Base-by-base conservation (phyloP, 257 asterid genomes). In the Knoxia roxburghii region DNA sequence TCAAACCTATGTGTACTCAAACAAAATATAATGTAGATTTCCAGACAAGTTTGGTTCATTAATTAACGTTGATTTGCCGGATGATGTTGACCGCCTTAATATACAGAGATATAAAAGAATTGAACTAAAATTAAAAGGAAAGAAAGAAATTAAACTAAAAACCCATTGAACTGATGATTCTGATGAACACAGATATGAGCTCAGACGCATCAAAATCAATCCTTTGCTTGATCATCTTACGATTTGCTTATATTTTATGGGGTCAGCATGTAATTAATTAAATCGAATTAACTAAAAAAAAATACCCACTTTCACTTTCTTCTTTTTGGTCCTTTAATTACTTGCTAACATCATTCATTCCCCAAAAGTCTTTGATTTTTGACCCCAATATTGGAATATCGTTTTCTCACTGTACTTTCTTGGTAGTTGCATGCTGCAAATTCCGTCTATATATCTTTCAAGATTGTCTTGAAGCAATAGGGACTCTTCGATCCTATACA, bases 191-290 rank as follows among this genome's bases (percentile, higher is more conserved):
- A 76, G 64, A 33, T 59, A 71, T 86, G 84, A 86, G 70, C 81
- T 84, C 88, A 86, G 90, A 86, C 73, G 88, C 86, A 87, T 87
- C 89, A 76, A 78, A 84, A 87, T 87, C 95, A 85, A 57, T 74
- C 57, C 67, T 56, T 62, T 12, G 20, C 50, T 32, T 32, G 20
- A 59, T 59, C 45, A 30, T 15, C 63, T 55, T 55, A 8, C 10
- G 21, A 55, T 11, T 29, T 37, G 9, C 4, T 4, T 37, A 3
- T 37, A 37, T 37, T 37, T 37, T 43, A 43, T n/a, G n/a, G n/a
- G n/a, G n/a, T n/a, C n/a, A n/a, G n/a, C n/a, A n/a, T n/a, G n/a
- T n/a, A n/a, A n/a, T n/a, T n/a, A n/a, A n/a, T n/a, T n/a, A n/a
- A n/a, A n/a, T n/a, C n/a, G n/a, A 23, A 37, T 18, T 56, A 41